Evolutionary conservation across 192 early-diverging fungal species (phyloP), one percentile per base, ranked within the genome.

Genomic region (Linnemannia zychae): DNA sequence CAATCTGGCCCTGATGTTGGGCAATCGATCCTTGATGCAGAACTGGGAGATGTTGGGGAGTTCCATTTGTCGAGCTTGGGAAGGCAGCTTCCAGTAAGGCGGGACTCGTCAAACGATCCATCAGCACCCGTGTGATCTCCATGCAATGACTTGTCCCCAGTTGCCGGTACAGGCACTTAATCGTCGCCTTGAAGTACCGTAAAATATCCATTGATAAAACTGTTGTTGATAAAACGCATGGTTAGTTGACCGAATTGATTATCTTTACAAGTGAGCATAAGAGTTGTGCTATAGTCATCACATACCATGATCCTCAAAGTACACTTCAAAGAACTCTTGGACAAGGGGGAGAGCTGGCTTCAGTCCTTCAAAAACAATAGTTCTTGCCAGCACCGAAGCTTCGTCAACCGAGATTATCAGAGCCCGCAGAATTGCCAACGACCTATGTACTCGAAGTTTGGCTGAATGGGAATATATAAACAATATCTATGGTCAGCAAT

Each of bases 241-340:
- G 7, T 18, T 5, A 69, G 28, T 13, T 28, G 28, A 22, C 53
- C 36, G 20, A n/a, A 47, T n/a, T 53, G 34, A 24, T 12, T 47
- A 7, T 48, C 50, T 57, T 63, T 40, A 44, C 20, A 47, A 44
- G 22, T 7, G 18, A 7, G 4, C 4, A 17, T 34, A 28, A 46
- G 5, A 44, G 40, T 44, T 44, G 34, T 6, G 48, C 1, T 17
- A 52, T 33, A 2, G 6, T 0, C 6, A 20, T 22, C 1, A 11
- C 82, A 18, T 79, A 85, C 83, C 83, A 71, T 79, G 83, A 22
- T 85, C 83, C 24, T 85, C 83, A 33, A 48, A 48, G 66, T 76
- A 85, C 33, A 79, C 66, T 15, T 85, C 77, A 67, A 85, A 85
- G 28, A 72, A 85, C 48, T 85, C 77, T 63, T 85, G 77, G 13